A percentile compares a stretch with the other conserved stretches of the same genome.
Conservation (phyloP, 2,329 filamentous ascomycete species). For the Samsoniella hepiali region DNA sequence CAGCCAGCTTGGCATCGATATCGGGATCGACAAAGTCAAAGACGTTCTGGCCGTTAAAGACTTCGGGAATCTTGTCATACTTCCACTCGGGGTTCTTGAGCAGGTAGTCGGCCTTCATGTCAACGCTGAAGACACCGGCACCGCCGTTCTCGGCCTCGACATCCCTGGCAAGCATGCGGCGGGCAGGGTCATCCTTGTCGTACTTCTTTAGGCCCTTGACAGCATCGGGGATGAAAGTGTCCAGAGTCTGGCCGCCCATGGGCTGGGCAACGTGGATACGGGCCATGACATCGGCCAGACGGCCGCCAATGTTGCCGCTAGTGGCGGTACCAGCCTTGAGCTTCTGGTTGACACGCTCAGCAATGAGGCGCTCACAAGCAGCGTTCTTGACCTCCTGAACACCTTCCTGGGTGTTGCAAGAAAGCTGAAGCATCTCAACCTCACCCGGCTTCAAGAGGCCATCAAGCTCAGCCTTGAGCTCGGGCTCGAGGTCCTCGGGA, state of each 20-base stretch:
- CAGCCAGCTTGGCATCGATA: constrained; percentile 87
- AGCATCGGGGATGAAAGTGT: constrained; percentile 85
- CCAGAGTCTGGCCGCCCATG: constrained; percentile 71
- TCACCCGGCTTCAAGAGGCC: constrained; percentile 79
- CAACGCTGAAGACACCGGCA: constrained; percentile 92
- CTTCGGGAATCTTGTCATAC: constrained; percentile 90
- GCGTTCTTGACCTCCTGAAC: constrained; percentile 94
- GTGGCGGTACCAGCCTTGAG: constrained; percentile 83
- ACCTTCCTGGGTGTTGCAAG: constrained; percentile 91
- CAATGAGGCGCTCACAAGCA: constrained; percentile 87
- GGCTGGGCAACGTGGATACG: constrained; percentile 97
- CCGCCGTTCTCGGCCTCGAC: constrained; percentile 90
- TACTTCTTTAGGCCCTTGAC: constrained; percentile 81
- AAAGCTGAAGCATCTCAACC: constrained; percentile 88
- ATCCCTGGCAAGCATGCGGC: constrained; percentile 77
- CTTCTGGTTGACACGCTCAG: constrained; percentile 91
- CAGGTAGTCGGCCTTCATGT: constrained; percentile 83
- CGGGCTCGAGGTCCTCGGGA: constrained; percentile 80
- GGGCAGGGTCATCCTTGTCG: constrained; percentile 83
- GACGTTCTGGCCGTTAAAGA: constrained; percentile 94
- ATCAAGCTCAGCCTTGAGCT: constrained; percentile 74
- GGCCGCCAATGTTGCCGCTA: constrained; percentile 71
- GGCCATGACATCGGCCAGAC: constrained; percentile 85
- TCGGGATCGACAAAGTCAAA: constrained; percentile 97
- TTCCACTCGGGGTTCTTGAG: constrained; percentile 92